phyloP scores from a whole-genome alignment of 225 moss, liverwort and hornwort genomes.

The Antitrichia curtipendula region DNA sequence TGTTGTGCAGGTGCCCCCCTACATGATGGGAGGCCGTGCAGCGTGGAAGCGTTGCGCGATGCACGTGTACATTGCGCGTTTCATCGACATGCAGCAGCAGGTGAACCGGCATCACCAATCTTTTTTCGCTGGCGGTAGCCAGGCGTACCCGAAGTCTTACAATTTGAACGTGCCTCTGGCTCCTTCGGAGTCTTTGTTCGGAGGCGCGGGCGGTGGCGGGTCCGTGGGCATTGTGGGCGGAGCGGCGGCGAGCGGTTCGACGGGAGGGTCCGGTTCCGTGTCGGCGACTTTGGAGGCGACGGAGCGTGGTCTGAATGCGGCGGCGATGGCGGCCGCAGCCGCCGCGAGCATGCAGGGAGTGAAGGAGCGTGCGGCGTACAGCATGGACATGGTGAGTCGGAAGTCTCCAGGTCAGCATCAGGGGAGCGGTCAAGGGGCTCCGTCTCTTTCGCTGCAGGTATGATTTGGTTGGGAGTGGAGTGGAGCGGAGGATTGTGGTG shows the following conservation, averaged over 20 bases:
- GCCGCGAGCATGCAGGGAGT: constrained; percentile 26
- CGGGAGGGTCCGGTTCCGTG: not conserved
- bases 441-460: constrained; percentile 55
- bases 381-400: constrained; percentile 24
- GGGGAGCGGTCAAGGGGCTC: constrained; percentile 6
- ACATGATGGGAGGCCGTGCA: constrained; percentile 13
- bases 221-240: constrained; percentile 4
- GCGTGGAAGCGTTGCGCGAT: constrained; percentile 72
- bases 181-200: constrained; percentile 40
- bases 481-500: not conserved
- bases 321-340: constrained; percentile 32
- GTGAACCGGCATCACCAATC: constrained; percentile 38
- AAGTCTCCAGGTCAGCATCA: constrained; percentile 49
- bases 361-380: constrained; percentile 41
- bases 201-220: constrained; percentile 10
- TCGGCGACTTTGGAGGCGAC: not conserved
- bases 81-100: constrained; percentile 75
- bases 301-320: constrained; percentile 30
- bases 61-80: constrained; percentile 83
- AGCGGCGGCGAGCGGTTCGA: not conserved
- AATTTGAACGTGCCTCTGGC: constrained; percentile 55
- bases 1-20: constrained; percentile 10
- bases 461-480: not conserved
- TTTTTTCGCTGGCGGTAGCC: constrained; percentile 15
- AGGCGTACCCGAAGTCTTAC: constrained; percentile 52